Base-by-base conservation (phyloP, 1,284 basidiomycete species). In the Agroathelia rolfsii region DNA sequence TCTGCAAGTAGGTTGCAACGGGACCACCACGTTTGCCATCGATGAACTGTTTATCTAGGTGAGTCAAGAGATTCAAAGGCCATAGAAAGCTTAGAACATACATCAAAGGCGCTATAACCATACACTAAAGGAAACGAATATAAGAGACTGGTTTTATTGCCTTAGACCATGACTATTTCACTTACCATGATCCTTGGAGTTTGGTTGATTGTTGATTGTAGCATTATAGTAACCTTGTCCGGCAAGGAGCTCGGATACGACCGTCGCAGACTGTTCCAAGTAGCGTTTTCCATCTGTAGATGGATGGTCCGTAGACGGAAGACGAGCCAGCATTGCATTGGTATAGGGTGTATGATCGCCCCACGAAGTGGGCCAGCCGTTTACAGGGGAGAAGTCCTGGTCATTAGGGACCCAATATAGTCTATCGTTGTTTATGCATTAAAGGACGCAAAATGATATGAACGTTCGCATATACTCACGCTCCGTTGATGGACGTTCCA, bases 251-350 rank as follows among this genome's bases (percentile, higher is more conserved):
- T 61, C 48, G 10, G 54, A 41, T 24, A 62, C 59, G 25, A 76
- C 62, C 31, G 56, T 47, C 31, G 54, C 64, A 3, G 60, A 56
- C 48, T 76, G 62, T 39, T 67, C 64, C 6, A 76, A 56, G 44
- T 79, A 76, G 12, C 69, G 64, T 40, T 69, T 58, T n/a, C 73
- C 70, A 41, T 77, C 74, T 1, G 66, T 67, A 0, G 72, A 76
- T 7, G 75, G 72, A 22, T 59, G 57, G 41, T 76, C 72, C 0
- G 72, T 76, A 18, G 64, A 59, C 0, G 74, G 74, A 8, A 77
- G 56, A 12, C 73, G 66, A 23, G 59, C 54, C 37, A 52, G 60
- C 36, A 77, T 39, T 44, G 61, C 66, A 35, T 51, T 46, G 10
- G 69, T 70, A 47, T 71, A 76, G 3, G 63, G 58, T 18, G 40